Base-by-base conservation (phyloP, 179 eudicot species). In the Silene noctiflora region DNA sequence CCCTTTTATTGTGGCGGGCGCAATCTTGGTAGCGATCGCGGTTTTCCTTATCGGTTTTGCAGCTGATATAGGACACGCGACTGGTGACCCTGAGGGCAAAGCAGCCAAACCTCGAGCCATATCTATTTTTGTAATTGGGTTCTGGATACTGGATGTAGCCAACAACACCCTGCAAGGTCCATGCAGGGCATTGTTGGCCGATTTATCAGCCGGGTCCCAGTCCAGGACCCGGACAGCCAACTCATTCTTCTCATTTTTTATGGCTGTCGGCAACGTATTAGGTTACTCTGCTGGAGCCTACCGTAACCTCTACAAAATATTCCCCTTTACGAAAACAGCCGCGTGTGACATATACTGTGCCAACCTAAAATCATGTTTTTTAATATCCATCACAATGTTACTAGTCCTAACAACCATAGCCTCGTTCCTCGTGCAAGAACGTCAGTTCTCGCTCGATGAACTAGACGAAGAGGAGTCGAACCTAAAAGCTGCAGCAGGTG, bases 61-160 rank as follows among this genome's bases (percentile, higher is more conserved):
- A 0, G 89, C 89, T 1, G 89, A 86, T 11, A 55, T 86, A 61
- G 89, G 89, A 1, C 73, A 79, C 60, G 53, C 75, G 6, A 85
- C 85, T 0, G 87, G 84, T 46, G 33, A 61, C 13, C 69, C 76
- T 12, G 7, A 48, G 2, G 58, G 14, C 1, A 69, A 73, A 11
- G 6, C 35, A 51, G 76, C 82, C 5, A 86, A 84, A 74, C 85
- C 89, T 2, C 75, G 84, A 6, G 87, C 87, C 46, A 83, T 86
- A 24, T 80, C 77, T 1, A 73, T 86, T 4, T 86, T 86, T 63
- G 87, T 86, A 3, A 44, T 86, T n/a, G 87, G 89, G 12, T 86
- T 86, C 58, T 86, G 89, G 89, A 75, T 86, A 67, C 85, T 86
- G 69, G 89, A 86, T 55, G 84, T 86, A 13, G 87, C 89, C n/a